Evolutionary conservation across 805 yeast species (phyloP), one percentile per base, ranked within the genome.

Genomic region (Suhomyces vadensis): DNA sequence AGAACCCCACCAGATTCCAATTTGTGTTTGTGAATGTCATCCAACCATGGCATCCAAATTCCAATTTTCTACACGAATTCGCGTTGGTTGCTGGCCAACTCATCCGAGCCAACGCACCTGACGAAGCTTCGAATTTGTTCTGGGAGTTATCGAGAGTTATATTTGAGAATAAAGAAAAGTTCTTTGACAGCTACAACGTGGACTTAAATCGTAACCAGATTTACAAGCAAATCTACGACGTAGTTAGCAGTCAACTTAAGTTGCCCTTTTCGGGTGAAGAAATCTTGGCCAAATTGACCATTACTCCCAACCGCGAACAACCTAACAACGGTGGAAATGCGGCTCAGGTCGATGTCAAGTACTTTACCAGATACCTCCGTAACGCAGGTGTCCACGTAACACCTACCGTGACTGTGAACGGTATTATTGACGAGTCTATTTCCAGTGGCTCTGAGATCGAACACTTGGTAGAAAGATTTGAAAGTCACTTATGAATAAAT

Each of bases 41-140:
- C n/a, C 96, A 89, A 68, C 94, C 95, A 52, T 89, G 96, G 96
- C 96, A 89, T 61, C 83, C 91, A 35, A 79, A 81, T 44, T 83
- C 92, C 1, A 75, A 79, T 4, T 64, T 79, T 27, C 69, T 81
- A 31, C 84, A 85, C 59, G 96, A 89, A 57, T 85, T 85, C 33
- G 74, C 85, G 0, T 61, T 89, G 20, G 90, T 83, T 0, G 82
- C 83, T 23, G 86, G 85, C n/a, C 68, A 76, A 39, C 80, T 85
- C 60, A 77, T 88, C 76, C 52, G 67, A 35, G 64, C 60, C 20
- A 46, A 50, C 23, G 51, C 40, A 8, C 47, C 50, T 4, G 55
- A 51, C 6, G 43, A 49, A 31, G 53, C 67, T 33, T 63, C 64
- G 46, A 42, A 46, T 26, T 36, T 51, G 25, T 72, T 68, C 51